Percentiles rank a stretch among this genome's conserved stretches.
Evolutionary conservation across 352 stramenopile species (phyloP).

Genomic region (Pythium oligandrum): DNA sequence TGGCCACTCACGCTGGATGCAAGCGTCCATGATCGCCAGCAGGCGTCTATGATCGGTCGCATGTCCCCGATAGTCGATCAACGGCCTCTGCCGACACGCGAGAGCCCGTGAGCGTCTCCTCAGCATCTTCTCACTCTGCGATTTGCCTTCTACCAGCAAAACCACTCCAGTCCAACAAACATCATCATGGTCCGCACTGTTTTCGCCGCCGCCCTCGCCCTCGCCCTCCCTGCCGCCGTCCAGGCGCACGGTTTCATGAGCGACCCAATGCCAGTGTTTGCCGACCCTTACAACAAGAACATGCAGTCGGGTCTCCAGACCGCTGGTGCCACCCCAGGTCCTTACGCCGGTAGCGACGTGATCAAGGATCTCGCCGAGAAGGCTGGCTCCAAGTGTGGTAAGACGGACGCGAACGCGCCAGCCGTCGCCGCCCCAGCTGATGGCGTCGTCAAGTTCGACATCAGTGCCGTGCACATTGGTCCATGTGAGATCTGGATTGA

Average conservation of each 20-base stretch:
- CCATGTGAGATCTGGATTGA: conserved; percentile 44
- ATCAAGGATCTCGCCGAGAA: conserved; percentile 25
- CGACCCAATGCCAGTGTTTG: conserved; percentile 9
- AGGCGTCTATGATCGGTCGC: too few species aligned
- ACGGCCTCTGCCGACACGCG: too few species aligned
- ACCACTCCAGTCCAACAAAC: not conserved
- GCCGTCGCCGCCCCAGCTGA: conserved; percentile 20
- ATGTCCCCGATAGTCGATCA: too few species aligned
- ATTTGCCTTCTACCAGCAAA: conserved; percentile 1
- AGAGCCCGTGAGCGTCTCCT: too few species aligned
- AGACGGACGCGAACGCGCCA: conserved; percentile 24
- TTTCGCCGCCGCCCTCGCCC: conserved; percentile 3
- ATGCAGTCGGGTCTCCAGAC: conserved; percentile 2
- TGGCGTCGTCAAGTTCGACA: conserved; percentile 21
- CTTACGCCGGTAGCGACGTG: conserved; percentile 25
- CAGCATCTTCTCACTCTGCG: conserved; percentile 7
- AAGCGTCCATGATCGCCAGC: too few species aligned
- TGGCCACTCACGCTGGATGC: too few species aligned
- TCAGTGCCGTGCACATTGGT: conserved; percentile 30
- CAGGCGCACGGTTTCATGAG: conserved; percentile 11
- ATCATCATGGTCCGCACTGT: conserved; percentile 3
- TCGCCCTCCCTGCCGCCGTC: too few species aligned
- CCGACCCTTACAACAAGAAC: conserved; percentile 15
- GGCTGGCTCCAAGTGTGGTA: conserved; percentile 31
- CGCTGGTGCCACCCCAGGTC: conserved; percentile 21